phyloP scores from a whole-genome alignment of 2,329 filamentous ascomycete genomes.

The Monosporascus sp. region DNA sequence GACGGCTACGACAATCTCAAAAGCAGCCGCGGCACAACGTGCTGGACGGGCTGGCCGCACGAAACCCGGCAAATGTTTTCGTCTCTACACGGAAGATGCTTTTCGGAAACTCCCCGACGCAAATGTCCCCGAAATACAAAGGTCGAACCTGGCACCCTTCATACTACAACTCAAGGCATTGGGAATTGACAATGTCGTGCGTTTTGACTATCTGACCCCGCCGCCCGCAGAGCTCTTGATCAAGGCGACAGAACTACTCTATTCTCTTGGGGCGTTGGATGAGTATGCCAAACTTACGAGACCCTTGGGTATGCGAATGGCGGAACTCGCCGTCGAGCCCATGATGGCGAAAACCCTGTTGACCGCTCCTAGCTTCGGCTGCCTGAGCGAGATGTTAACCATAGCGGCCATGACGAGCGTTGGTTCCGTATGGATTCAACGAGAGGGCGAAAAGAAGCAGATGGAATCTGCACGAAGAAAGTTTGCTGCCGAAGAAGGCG shows the following conservation, averaged over 20 bases:
- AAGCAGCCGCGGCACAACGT: slow-evolving; percentile 87
- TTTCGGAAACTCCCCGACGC: slow-evolving; percentile 63
- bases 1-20: slow-evolving; percentile 75
- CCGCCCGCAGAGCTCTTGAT: slow-evolving; percentile 81
- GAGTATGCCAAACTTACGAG: slow-evolving; percentile 85
- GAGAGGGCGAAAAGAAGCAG: slow-evolving; percentile 69
- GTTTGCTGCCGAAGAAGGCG: slow-evolving; percentile 89
- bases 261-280: slow-evolving; percentile 79
- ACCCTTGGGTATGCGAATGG: slow-evolving; percentile 85
- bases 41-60: slow-evolving; percentile 87
- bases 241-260: slow-evolving; percentile 82
- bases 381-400: slow-evolving; percentile 78
- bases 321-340: slow-evolving; percentile 85
- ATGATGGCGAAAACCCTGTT: slow-evolving; percentile 93
- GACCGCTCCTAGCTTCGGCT: slow-evolving; percentile 67
- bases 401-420: slow-evolving; percentile 93
- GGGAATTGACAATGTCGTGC: slow-evolving; percentile 88
- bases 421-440: slow-evolving; percentile 75
- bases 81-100: slow-evolving; percentile 76
- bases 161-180: slow-evolving; percentile 90
- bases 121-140: slow-evolving; percentile 85
- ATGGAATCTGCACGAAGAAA: slow-evolving; percentile 70
- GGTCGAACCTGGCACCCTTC: slow-evolving; percentile 82
- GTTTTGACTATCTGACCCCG: slow-evolving; percentile 82
- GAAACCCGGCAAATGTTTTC: slow-evolving; percentile 86